Percentiles rank a stretch among this genome's conserved stretches.
phyloP scores from a whole-genome alignment of 208 protist genomes.

The Acanthamoeba healyi region DNA sequence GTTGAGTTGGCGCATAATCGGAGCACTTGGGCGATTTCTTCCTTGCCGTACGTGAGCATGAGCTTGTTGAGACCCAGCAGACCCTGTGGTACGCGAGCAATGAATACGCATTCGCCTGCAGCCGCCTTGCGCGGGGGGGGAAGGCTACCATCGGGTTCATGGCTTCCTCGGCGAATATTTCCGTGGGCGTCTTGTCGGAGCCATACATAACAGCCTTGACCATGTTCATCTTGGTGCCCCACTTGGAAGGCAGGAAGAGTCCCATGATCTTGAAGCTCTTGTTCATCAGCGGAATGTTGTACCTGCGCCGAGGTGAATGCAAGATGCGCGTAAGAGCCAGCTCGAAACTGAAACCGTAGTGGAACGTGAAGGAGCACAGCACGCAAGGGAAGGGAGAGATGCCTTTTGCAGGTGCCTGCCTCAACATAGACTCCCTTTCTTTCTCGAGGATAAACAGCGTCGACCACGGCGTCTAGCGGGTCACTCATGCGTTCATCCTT shows the following conservation, averaged over 20 bases:
- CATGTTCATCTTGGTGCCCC: slow-evolving; percentile 50
- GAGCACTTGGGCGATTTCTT: slow-evolving; percentile 53
- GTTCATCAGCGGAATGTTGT: slow-evolving; percentile 64
- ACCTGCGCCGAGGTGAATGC: background rate
- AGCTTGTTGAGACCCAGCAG: slow-evolving; percentile 67
- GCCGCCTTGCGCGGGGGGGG: background rate
- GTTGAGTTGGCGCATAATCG: slow-evolving; percentile 26
- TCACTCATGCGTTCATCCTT: slow-evolving; percentile 20
- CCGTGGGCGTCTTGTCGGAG: background rate
- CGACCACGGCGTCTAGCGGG: slow-evolving; percentile 34
- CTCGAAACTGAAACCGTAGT: too few species aligned
- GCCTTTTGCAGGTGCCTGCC: too few species aligned
- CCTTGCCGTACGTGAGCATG: slow-evolving; percentile 32
- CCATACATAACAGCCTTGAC: background rate
- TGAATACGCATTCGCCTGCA: too few species aligned
- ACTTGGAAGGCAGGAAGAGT: slow-evolving; percentile 37
- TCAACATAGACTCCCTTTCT: background rate
- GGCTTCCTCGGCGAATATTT: slow-evolving; percentile 16
- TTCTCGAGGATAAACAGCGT: background rate
- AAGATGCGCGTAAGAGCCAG: background rate
- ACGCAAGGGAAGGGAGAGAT: too few species aligned
- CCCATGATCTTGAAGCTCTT: slow-evolving; percentile 45
- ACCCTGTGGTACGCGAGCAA: background rate
- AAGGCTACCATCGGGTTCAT: slow-evolving; percentile 57
- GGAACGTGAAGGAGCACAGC: too few species aligned